Percentiles rank a stretch among this genome's conserved stretches.
Conservation (phyloP, 352 stramenopile genomes). For the Globisporangium rhizosaccharum region DNA sequence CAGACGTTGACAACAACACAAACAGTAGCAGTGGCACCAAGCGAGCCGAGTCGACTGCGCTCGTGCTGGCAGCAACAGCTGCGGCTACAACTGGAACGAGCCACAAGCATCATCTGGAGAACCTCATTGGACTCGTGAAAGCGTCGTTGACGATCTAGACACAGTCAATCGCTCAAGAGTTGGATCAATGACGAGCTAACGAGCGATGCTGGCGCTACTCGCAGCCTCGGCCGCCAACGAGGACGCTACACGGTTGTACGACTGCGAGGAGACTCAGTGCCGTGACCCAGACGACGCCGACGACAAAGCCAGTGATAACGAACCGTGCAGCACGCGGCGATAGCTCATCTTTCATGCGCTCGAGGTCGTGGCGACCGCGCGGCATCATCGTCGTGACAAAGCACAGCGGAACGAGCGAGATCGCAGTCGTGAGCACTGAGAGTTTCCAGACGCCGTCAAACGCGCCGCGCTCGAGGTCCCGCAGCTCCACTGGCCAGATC, state of each 20-base stretch:
- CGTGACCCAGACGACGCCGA: slow-evolving; percentile 63
- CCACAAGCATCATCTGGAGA: slow-evolving; percentile 48
- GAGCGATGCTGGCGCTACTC: neutral
- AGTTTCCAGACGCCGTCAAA: slow-evolving; percentile 79
- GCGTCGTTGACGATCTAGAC: slow-evolving; percentile 16
- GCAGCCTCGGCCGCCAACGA: slow-evolving; percentile 65
- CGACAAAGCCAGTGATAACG: slow-evolving; percentile 38
- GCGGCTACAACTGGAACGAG: neutral
- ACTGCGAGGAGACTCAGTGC: slow-evolving; percentile 63
- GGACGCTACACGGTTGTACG: slow-evolving; percentile 44
- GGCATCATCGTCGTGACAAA: slow-evolving; percentile 50
- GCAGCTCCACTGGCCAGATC: slow-evolving; percentile 67
- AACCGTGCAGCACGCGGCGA: slow-evolving; percentile 27
- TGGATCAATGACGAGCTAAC: neutral
- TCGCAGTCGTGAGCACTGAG: slow-evolving; percentile 51
- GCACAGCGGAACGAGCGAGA: slow-evolving; percentile 49
- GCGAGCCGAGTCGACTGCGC: neutral
- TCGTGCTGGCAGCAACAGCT: neutral
- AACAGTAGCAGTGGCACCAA: slow-evolving; percentile 3
- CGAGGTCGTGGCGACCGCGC: slow-evolving; percentile 37
- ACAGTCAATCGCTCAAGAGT: neutral
- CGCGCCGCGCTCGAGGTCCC: slow-evolving; percentile 43
- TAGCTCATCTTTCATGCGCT: slow-evolving; percentile 45
- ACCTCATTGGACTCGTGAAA: slow-evolving; percentile 51
- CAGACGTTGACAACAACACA: slow-evolving; percentile 5